These are phyloP conservation scores for Kuraishia borneana DNA, from an alignment of 805 yeast genomes.

Conservation along the genomic window DNA sequence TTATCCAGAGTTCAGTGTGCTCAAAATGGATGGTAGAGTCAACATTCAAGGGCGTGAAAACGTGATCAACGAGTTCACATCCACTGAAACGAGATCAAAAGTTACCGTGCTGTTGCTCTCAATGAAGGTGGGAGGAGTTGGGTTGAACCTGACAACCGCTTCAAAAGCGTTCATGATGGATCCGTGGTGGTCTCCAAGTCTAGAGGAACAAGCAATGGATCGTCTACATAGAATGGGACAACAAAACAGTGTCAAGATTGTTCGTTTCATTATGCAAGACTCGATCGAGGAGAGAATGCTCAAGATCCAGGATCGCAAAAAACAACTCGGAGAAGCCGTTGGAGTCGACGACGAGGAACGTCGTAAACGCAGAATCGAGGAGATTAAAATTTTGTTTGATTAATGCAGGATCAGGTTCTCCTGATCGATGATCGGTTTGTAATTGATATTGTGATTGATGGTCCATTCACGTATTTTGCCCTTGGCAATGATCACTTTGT, in stretches of 20 bases:
- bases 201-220: constrained; percentile 87
- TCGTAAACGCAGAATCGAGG: constrained; percentile 58
- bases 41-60: constrained; percentile 51
- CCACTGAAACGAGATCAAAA: constrained; percentile 12
- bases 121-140: constrained; percentile 91
- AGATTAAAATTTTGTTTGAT: constrained; percentile 50
- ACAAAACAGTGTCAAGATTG: constrained; percentile 54
- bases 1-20: constrained; percentile 36
- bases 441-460: constrained; percentile 10
- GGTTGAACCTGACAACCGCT: constrained; percentile 78
- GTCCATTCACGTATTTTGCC: constrained; percentile 16
- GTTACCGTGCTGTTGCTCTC: constrained; percentile 50
- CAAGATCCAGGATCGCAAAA: constrained; percentile 74
- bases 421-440: constrained; percentile 8
- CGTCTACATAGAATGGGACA: constrained; percentile 90
- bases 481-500: constrained; percentile 13
- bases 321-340: constrained; percentile 70
- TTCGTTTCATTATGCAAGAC: constrained; percentile 70
- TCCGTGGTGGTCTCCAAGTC: constrained; percentile 96
- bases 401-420: constrained; percentile 15
- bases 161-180: constrained; percentile 84
- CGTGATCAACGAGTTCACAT: constrained; percentile 45
- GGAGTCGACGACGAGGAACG: constrained; percentile 69
- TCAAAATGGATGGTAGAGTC: constrained; percentile 78
- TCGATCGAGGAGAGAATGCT: constrained; percentile 87